Base-by-base conservation (phyloP, 257 asterid genomes). In the Cruciata laevipes region DNA sequence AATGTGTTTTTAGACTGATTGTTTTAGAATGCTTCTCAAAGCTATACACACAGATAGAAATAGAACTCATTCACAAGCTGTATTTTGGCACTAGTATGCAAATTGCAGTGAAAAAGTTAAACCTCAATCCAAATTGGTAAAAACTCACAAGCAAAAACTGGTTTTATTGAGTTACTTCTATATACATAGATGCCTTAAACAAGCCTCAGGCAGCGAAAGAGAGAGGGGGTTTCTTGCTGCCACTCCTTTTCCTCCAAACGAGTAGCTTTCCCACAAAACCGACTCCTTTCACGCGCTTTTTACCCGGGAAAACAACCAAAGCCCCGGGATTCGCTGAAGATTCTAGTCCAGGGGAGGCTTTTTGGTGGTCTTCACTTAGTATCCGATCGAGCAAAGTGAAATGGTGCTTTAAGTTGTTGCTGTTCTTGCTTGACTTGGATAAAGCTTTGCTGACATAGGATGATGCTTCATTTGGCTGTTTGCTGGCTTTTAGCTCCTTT, bases 321-420 rank as follows among this genome's bases (percentile, higher is more conserved):
- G 97, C 77, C 58, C 93, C 81, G 0, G 70, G 44, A 35, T 68
- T 77, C 9, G 60, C 67, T 31, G 78, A 67, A 51, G 81, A 35
- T 24, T 63, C 69, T 52, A 17, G 25, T 31, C 73, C 58, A 17
- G 58, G 60, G 44, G 90, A 80, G 67, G 86, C 73, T 67, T 73
- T 68, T 4, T 68, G 68, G 2, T 38, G 70, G 37, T 89, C 96
- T 68, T 89, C 96, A 0, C 63, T 58, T 32, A 87, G 61, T 90
- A 92, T 84, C 61, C 74, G 91, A 73, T 93, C 96, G 9, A 81
- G 97, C 68, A 93, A 71, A 49, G 97, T 86, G n/a, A 88, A 71
- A 5, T 85, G 86, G 30, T 75, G 85, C 44, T 76, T 83, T 35
- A 74, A 35, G 67, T 68, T 78, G 66, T 67, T 83, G 10, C 44